Evolutionary conservation across 148 eudicot species (phyloP).

Genomic region (Vaccinium vitisidaea): DNA sequence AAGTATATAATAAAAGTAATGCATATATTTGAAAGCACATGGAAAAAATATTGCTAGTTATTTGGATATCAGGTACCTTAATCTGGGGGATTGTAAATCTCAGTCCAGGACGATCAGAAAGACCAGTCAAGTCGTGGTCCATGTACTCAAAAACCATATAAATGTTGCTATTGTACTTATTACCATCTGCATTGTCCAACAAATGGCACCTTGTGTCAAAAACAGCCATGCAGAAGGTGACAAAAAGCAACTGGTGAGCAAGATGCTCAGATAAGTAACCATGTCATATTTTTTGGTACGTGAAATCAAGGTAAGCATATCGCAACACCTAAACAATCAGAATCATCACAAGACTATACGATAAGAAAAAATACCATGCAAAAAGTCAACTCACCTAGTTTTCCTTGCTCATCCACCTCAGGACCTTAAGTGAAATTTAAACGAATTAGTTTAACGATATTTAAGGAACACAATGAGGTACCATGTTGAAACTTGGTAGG

Average conservation of each 20-base stretch:
- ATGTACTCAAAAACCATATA: conserved; percentile 71
- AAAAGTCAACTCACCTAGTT: conserved; percentile 17
- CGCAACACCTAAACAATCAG: neutral
- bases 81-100: conserved; percentile 47
- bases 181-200: conserved; percentile 36
- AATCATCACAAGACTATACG: neutral
- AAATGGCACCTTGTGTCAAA: neutral
- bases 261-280: neutral
- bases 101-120: conserved; percentile 66
- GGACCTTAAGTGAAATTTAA: conserved; percentile 21
- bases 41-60: neutral
- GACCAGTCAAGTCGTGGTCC: conserved; percentile 74
- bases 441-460: conserved; percentile 2
- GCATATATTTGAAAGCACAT: neutral
- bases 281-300: neutral
- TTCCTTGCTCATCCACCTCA: conserved; percentile 27
- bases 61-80: conserved; percentile 17
- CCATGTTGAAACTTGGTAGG: neutral
- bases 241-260: neutral
- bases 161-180: conserved; percentile 50
- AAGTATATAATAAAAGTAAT: neutral
- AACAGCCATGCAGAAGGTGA: neutral
- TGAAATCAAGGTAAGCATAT: neutral
- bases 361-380: conserved; percentile 10
- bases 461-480: conserved; percentile 2